phyloP scores from a whole-genome alignment of 2,329 filamentous ascomycete genomes.

The Colletotrichum zoysiae region DNA sequence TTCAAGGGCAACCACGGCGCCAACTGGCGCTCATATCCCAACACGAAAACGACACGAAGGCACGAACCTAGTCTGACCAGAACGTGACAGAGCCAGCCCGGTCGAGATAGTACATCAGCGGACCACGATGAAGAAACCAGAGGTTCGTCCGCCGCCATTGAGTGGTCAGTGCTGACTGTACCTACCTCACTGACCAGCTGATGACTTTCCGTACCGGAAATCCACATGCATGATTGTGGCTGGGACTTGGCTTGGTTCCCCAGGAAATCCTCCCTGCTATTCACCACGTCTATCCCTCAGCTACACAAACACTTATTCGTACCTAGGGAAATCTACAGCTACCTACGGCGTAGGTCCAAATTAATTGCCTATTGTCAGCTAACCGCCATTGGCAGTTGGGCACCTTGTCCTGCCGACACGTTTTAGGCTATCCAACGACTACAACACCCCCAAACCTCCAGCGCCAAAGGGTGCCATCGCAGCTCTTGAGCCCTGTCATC shows the following conservation, averaged over 20 bases:
- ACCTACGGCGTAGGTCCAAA: not conserved
- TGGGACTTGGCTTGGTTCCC: slow-evolving; percentile 13
- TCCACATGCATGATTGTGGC: slow-evolving; percentile 13
- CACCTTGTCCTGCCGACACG: slow-evolving; percentile 17
- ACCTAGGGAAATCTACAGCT: not conserved
- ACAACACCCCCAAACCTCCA: slow-evolving; percentile 7
- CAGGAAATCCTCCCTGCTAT: slow-evolving; percentile 5
- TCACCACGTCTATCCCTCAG: not conserved
- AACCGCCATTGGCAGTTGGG: not conserved
- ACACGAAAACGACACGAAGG: slow-evolving; percentile 12
- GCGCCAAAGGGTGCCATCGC: slow-evolving; percentile 19
- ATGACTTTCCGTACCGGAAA: slow-evolving; percentile 1
- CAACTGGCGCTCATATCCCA: slow-evolving; percentile 14
- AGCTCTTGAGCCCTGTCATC: slow-evolving; percentile 50
- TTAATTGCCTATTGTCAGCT: not conserved
- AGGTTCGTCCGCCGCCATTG: slow-evolving; percentile 1
- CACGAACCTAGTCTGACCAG: slow-evolving; percentile 6
- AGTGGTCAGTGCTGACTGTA: slow-evolving; percentile 1
- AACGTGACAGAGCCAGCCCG: slow-evolving; percentile 18
- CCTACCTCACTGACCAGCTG: slow-evolving; percentile 6
- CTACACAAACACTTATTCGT: not conserved
- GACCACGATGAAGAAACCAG: slow-evolving; percentile 22
- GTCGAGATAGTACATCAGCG: slow-evolving; percentile 14
- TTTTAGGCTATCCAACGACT: slow-evolving; percentile 25
- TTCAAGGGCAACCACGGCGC: slow-evolving; percentile 23